These are phyloP conservation scores for Thalassiosira livingstoniorum DNA, from an alignment of 352 stramenopile genomes.

Conservation along the genomic window DNA sequence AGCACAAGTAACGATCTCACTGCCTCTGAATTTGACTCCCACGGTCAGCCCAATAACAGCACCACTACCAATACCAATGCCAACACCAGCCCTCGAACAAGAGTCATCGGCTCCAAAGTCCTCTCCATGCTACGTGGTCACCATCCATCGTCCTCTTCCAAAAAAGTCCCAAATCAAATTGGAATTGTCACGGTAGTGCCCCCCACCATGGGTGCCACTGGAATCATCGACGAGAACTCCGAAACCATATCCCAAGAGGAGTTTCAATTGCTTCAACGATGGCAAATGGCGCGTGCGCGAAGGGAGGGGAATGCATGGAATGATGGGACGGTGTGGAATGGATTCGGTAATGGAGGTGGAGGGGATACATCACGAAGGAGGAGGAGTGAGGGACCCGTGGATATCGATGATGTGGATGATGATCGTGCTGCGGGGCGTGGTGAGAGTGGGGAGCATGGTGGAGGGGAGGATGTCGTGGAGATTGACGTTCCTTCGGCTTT, in stretches of 20 bases:
- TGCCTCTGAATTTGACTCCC: neutral
- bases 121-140: constrained; percentile 18
- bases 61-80: neutral
- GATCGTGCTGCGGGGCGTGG: neutral
- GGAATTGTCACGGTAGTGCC: no score
- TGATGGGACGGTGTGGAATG: neutral
- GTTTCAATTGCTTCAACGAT: constrained; percentile 14
- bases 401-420: constrained; percentile 3
- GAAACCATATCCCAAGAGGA: constrained; percentile 10
- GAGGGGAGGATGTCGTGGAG: neutral
- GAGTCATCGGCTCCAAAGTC: constrained; percentile 22
- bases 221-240: constrained; percentile 2
- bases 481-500: neutral
- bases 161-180: constrained; percentile 12
- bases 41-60: constrained; percentile 1
- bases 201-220: constrained; percentile 9
- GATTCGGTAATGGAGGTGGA: neutral
- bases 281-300: constrained; percentile 23
- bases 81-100: neutral
- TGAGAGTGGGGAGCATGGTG: neutral
- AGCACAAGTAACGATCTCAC: neutral
- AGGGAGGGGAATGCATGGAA: neutral
- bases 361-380: no score
- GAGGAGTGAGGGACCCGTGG: neutral
- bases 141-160: neutral